Base-by-base conservation (phyloP, 2,329 filamentous ascomycete genomes). In the Pseudomassariella vexata region DNA sequence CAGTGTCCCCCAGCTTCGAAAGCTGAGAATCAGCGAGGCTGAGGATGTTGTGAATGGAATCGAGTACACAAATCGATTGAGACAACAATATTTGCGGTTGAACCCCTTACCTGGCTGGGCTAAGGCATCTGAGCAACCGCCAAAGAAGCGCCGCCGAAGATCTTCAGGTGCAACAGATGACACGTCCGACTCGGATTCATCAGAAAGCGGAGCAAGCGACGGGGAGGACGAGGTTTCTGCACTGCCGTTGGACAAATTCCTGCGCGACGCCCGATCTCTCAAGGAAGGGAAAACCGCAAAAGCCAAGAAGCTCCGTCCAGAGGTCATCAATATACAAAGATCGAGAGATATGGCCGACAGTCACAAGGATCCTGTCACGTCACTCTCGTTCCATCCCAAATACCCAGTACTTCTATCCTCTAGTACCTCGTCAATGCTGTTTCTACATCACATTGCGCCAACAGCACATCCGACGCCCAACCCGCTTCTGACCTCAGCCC, bases 321-420 rank as follows among this genome's bases (percentile, higher is more conserved):
- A 95, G 59, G 81, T 87, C 27, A 71, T 98, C 45, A 85, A 94
- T 55, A 94, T 98, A 40, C 86, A 94, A 56, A 79, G 87, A 48
- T 78, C 86, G 41, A 84, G 89, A 56, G 88, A 95, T 55, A 82
- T 96, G 43, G 76, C 85, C 16, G 80, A 85, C 56, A 67, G 72
- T 19, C 86, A 94, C 58, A 81, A 78, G 58, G 85, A 84, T 12
- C 75, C 86, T 9, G 81, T 96, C 45, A 82, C 81, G 24, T 87
- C 83, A 24, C 75, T 98, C 21, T 81, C 80, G 8, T 95, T 96
- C 70, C 92, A 98, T 60, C 88, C 90, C 19, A 70, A 79, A 45
- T 83, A 88, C 53, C 87, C 92, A 5, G 79, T 98, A 11, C 76
- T 98, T 18, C 76, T 96, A 37, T 94, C 92, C 16, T 87, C 88